Evolutionary conservation across 2,329 filamentous ascomycete genomes (phyloP), one percentile per base, ranked within the genome.

Genomic region (Ceratocystis ficicola): DNA sequence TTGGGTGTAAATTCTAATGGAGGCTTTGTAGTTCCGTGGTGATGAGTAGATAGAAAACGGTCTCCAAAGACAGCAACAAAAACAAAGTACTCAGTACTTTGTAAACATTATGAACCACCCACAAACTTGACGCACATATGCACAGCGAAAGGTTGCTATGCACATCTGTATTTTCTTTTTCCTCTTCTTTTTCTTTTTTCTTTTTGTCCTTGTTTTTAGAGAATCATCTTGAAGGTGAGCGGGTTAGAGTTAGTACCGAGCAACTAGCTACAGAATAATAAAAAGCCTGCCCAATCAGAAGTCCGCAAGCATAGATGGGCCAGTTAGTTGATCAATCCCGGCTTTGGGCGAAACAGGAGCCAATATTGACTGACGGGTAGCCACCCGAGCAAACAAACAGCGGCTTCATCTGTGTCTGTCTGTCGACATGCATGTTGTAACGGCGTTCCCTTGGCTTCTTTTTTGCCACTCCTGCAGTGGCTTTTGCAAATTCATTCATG

Each of bases 311-410:
- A 17, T 41, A 36, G 32, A 59, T 8, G 36, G 28, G 7, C 55
- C 55, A 15, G 30, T 1, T 30, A 5, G 30, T n/a, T 30, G 55
- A 36, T 59, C 28, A 59, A 32, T 3, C 8, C 17, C 55, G 30
- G 30, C 55, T 59, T 36, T 59, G 28, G 55, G 25, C 55, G 55
- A 59, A 59, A 59, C 55, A 20, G 32, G 17, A 59, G n/a, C 55
- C 55, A 59, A 59, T 17, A 36, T 36, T 32, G 55, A 59, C 5
- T 59, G 28, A 36, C 55, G 55, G 55, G 28, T 59, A 59, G 55
- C 55, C 25, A 59, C 55, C 55, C 55, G 55, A 59, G 30, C 55
- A 59, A 59, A 59, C 55, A 59, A 36, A 36, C 55, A 59, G 12
- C 17, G n/a, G 22, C 22, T 20, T 52, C 28, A n/a, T 30, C 55